phyloP scores from a whole-genome alignment of 2,329 filamentous ascomycete species.

The Chaetomium strumarium region DNA sequence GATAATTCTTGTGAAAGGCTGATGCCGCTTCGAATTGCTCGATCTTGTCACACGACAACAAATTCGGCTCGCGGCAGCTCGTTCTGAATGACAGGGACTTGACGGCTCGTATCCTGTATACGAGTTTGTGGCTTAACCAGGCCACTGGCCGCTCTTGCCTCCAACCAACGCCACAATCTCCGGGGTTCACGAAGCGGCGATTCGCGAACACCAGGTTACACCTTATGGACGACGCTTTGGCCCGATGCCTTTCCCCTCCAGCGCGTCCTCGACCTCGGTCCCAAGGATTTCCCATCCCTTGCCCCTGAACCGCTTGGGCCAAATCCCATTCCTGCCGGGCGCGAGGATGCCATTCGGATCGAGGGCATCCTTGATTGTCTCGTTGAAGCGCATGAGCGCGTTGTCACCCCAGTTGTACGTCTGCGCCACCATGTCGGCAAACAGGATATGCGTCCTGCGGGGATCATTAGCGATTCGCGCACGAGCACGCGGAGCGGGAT shows the following conservation, averaged over 20 bases:
- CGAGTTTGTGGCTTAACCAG: neutral
- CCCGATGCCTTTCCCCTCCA: constrained; percentile 15
- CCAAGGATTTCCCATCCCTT: constrained; percentile 29
- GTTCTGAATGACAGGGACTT: too few relatives aligned
- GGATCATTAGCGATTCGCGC: too few relatives aligned
- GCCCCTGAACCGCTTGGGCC: constrained; percentile 29
- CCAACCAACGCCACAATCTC: neutral
- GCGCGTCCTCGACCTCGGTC: constrained; percentile 11
- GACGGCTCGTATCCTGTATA: neutral
- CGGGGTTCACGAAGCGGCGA: neutral
- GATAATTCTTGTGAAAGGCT: too few relatives aligned
- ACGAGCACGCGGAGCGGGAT: too few relatives aligned
- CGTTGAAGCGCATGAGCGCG: constrained; percentile 37
- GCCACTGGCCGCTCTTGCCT: neutral
- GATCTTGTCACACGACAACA: too few relatives aligned
- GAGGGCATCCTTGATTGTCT: constrained; percentile 38
- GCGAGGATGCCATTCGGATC: constrained; percentile 37
- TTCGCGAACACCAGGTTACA: neutral
- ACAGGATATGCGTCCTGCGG: constrained; percentile 35
- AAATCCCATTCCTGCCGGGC: constrained; percentile 33
- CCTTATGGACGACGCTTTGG: neutral
- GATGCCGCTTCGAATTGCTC: too few relatives aligned
- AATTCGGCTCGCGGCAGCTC: too few relatives aligned
- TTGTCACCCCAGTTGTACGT: constrained; percentile 41
- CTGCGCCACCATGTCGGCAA: constrained; percentile 40